phyloP scores from a whole-genome alignment of 139 green algal genomes.

The Mesotaenium endlicherianum region DNA sequence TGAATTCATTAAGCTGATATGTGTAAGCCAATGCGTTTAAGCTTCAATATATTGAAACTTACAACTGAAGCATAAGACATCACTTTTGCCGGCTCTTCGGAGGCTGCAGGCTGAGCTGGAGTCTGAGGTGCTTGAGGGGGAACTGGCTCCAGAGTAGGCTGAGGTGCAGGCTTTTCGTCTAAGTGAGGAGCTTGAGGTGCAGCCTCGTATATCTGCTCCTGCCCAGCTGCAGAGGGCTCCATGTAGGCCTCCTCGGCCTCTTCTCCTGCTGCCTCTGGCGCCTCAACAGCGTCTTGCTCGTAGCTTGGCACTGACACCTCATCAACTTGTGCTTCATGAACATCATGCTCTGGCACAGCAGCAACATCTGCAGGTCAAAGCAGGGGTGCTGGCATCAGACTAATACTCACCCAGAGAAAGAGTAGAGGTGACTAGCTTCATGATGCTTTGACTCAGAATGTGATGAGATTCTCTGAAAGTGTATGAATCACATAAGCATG shows the following conservation, averaged over 20 bases:
- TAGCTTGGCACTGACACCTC: background rate
- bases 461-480: background rate
- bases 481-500: background rate
- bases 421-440: background rate
- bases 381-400: background rate
- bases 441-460: background rate
- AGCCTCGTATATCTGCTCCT: background rate
- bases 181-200: background rate
- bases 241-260: background rate
- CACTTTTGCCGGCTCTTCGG: background rate
- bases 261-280: background rate
- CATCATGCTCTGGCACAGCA: constrained; percentile 8
- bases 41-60: no score
- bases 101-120: background rate
- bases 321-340: constrained; percentile 3
- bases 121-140: background rate
- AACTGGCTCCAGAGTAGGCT: constrained; percentile 1
- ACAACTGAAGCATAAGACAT: constrained; percentile 26
- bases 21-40: no score
- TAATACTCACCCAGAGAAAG: background rate
- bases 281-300: background rate
- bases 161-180: background rate
- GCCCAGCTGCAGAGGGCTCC: background rate
- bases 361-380: background rate
- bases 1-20: no score